Evolutionary conservation across 306 rosid genomes (phyloP).

Genomic region (Lithocarpus polystachyus): DNA sequence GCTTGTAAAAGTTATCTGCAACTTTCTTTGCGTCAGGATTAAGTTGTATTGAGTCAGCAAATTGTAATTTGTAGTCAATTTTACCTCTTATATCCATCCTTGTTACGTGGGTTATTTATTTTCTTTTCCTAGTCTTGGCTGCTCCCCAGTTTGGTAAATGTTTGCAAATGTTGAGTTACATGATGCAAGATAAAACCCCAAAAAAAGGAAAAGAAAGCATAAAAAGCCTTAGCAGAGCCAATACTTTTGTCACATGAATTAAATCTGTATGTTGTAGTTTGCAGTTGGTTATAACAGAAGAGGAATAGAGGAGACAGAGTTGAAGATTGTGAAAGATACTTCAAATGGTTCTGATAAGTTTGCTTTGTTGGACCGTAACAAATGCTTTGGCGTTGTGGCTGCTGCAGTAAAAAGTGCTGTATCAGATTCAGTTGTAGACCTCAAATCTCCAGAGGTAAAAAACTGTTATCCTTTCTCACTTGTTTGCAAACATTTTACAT

Average conservation of each 20-base stretch:
- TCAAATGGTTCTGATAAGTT: slow-evolving; percentile 37
- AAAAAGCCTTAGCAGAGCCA: not conserved
- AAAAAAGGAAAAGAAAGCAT: not conserved
- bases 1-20: too few species aligned
- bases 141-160: not conserved
- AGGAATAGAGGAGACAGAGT: slow-evolving; percentile 68
- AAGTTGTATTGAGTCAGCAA: not conserved
- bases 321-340: slow-evolving; percentile 39
- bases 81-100: not conserved
- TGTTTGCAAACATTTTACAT: slow-evolving; percentile 2
- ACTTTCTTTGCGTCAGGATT: not conserved
- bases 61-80: not conserved
- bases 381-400: slow-evolving; percentile 74
- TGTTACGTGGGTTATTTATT: not conserved
- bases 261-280: slow-evolving; percentile 50
- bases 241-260: not conserved
- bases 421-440: slow-evolving; percentile 72
- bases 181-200: not conserved
- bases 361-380: slow-evolving; percentile 71
- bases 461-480: not conserved
- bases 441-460: slow-evolving; percentile 77
- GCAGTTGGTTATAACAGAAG: slow-evolving; percentile 90
- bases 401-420: slow-evolving; percentile 61
- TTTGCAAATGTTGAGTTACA: not conserved
- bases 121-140: not conserved